Base-by-base conservation (phyloP, 495 filamentous ascomycete genomes). In the Penicillium manginii region DNA sequence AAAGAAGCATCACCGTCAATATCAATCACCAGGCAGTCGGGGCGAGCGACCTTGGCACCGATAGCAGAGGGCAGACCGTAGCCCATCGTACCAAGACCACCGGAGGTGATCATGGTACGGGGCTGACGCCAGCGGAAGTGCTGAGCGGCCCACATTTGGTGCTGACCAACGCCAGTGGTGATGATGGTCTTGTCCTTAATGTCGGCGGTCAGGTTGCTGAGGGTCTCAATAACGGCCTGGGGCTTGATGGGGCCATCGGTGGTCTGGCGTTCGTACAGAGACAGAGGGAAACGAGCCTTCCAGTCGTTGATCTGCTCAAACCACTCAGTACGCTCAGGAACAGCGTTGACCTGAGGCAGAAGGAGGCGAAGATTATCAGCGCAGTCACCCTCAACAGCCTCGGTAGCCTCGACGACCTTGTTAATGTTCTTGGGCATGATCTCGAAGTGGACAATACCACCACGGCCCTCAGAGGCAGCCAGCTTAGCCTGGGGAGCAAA, bases 111-210 rank as follows among this genome's bases (percentile, higher is more conserved):
- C 87, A 96, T 91, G 59, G 90, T 89, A 49, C 93, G 85, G 23
- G 93, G 92, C 63, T 92, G 74, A 22, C 91, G 81, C 93, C 93
- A 98, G 58, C 92, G 87, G 82, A 89, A 97, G 75, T 96, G 91
- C 74, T 97, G 92, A 14, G 92, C 93, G 21, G 89, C 79, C 93
- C 93, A 97, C 94, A 98, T 97, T 77, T 98, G 93, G 74, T 98
- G 93, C 72, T 97, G 93, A 40, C 93, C 93, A 39, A 97, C 93
- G 66, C 93, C 93, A 3, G 93, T 97, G 11, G 92, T 75, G 69
- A 98, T 94, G 70, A 96, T 86, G 17, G 91, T 96, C 59, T 85
- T 77, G 3, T 93, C 78, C 72, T 97, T 96, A 53, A 84, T 84
- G 62, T 84, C 57, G 1, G 84, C 86, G 2, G 89, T 92, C 37